phyloP scores from a whole-genome alignment of 306 rosid species.

The Cicer yamashitae region DNA sequence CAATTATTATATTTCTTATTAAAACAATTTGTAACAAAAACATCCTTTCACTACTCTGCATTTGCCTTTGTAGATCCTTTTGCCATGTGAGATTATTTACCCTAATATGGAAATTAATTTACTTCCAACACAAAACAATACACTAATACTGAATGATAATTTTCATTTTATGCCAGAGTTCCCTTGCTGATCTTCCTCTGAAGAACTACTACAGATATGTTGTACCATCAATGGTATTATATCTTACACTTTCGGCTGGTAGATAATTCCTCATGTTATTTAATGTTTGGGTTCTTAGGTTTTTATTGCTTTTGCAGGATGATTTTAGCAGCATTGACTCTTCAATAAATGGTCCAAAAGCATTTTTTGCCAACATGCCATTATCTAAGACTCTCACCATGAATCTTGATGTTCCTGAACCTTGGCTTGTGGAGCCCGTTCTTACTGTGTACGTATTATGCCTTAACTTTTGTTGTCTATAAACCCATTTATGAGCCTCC shows the following conservation, averaged over 20 bases:
- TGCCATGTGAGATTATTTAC: background rate
- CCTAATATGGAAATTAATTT: constrained; percentile 37
- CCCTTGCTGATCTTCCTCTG: constrained; percentile 97
- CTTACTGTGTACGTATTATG: constrained; percentile 76
- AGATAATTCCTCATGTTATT: constrained; percentile 28
- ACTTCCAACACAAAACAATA: constrained; percentile 12
- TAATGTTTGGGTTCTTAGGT: constrained; percentile 49
- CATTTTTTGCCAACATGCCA: constrained; percentile 98
- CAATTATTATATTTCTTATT: background rate
- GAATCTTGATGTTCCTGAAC: constrained; percentile 99
- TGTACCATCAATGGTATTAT: constrained; percentile 88
- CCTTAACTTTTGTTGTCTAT: constrained; percentile 26
- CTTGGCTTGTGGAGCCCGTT: constrained; percentile 98
- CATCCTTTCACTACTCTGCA: constrained; percentile 19
- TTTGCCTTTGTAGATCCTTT: constrained; percentile 41
- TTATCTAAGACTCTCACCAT: constrained; percentile 93
- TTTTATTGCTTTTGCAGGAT: constrained; percentile 71
- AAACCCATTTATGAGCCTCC: constrained; percentile 17
- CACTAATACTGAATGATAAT: constrained; percentile 33
- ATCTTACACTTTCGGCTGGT: constrained; percentile 29
- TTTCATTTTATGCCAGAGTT: constrained; percentile 75
- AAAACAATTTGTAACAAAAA: background rate
- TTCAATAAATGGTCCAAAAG: constrained; percentile 89
- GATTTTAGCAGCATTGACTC: constrained; percentile 81
- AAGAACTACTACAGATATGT: constrained; percentile 98